A percentile compares a stretch with the other conserved stretches of the same genome.
These are phyloP conservation scores for Dalbergia oliveri DNA, from an alignment of 306 rosid species.

Conservation along the genomic window DNA sequence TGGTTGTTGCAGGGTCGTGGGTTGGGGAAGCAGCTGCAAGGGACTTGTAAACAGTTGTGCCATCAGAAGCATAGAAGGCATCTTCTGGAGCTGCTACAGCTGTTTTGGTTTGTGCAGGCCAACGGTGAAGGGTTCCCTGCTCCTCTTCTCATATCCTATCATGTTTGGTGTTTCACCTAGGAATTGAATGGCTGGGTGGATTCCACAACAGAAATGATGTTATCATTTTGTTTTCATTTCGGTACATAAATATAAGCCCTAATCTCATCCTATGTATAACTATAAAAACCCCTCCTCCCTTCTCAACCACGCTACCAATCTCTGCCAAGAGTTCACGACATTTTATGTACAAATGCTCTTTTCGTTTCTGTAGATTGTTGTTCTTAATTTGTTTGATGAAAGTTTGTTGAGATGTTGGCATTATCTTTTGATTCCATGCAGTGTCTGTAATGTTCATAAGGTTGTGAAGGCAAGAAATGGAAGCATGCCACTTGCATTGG, in stretches of 20 bases:
- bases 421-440: constrained; percentile 57
- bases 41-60: not conserved
- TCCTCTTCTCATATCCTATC: not conserved
- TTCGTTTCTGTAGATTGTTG: constrained; percentile 6
- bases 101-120: not conserved
- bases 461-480: constrained; percentile 84
- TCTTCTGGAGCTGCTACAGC: not conserved
- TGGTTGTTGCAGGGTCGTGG: not conserved
- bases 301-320: not conserved
- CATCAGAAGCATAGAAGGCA: not conserved
- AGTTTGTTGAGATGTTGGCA: constrained; percentile 31
- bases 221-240: not conserved
- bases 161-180: not conserved
- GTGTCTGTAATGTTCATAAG: constrained; percentile 76
- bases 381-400: constrained; percentile 34
- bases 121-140: not conserved
- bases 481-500: constrained; percentile 83
- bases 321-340: not conserved
- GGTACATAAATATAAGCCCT: not conserved
- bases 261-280: not conserved
- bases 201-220: too few relatives aligned
- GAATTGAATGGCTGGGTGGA: not conserved
- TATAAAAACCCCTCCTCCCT: not conserved
- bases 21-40: not conserved
- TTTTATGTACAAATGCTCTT: constrained; percentile 1